Conservation (phyloP, 805 yeast species). For the Zygosaccharomyces lentus region DNA sequence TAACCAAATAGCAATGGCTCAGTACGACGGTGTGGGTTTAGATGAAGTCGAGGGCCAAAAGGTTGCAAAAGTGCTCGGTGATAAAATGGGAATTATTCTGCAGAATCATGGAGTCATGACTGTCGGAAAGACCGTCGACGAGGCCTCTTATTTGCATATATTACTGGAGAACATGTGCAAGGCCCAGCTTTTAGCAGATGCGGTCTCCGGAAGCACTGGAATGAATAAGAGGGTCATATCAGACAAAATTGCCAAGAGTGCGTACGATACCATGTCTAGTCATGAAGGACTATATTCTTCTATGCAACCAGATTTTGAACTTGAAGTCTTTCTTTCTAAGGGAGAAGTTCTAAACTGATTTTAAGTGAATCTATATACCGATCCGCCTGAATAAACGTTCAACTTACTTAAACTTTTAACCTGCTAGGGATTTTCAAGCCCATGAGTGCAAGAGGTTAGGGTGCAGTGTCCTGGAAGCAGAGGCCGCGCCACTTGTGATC, state of each 20-base stretch:
- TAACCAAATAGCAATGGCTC: constrained; percentile 57
- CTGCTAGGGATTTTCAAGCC: neutral
- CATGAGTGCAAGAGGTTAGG: too few species aligned
- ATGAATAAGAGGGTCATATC: constrained; percentile 42
- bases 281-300: constrained; percentile 67
- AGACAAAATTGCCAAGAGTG: constrained; percentile 64
- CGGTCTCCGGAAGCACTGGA: constrained; percentile 40
- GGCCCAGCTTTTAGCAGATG: constrained; percentile 60
- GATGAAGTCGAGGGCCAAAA: constrained; percentile 59
- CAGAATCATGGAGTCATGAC: constrained; percentile 74
- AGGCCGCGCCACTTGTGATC: too few species aligned
- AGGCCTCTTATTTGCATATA: constrained; percentile 64
- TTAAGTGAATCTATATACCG: neutral
- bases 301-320: constrained; percentile 65
- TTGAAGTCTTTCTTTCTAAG: constrained; percentile 36
- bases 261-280: constrained; percentile 55
- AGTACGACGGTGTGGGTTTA: constrained; percentile 77
- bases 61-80: constrained; percentile 58
- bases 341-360: constrained; percentile 26
- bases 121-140: constrained; percentile 66
- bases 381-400: neutral
- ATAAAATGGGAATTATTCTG: constrained; percentile 51
- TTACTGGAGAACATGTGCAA: constrained; percentile 62
- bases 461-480: too few species aligned
- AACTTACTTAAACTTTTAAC: neutral